phyloP scores from a whole-genome alignment of 2,329 filamentous ascomycete genomes.

The Calonectria hawksworthii region DNA sequence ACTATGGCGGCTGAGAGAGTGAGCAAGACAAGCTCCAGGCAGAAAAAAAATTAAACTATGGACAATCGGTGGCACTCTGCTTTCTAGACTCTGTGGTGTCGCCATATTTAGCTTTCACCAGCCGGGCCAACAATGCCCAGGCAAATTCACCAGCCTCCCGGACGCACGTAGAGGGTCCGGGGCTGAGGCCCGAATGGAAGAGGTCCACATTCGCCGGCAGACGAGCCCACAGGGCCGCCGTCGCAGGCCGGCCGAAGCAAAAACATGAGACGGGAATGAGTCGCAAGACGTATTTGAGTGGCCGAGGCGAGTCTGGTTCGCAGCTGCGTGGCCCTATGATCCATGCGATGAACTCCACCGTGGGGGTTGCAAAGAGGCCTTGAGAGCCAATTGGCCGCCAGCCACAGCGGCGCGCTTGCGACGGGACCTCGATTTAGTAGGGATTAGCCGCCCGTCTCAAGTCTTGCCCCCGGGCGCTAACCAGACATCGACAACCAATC shows the following conservation, averaged over 20 bases:
- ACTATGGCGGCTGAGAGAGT: neutral
- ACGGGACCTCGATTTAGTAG: conserved; percentile 27
- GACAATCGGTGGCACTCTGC: neutral
- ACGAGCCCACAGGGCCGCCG: conserved; percentile 32
- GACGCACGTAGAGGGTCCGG: neutral
- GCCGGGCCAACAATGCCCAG: neutral
- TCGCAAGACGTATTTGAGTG: conserved; percentile 7
- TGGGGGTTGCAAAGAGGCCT: conserved; percentile 4
- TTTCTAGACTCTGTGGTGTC: neutral
- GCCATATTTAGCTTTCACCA: neutral
- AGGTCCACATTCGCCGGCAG: conserved; percentile 5
- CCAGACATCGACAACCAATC: conserved; percentile 39
- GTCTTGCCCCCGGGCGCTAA: conserved; percentile 30
- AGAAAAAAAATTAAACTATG: neutral
- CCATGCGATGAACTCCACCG: conserved; percentile 15
- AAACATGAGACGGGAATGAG: conserved; percentile 20
- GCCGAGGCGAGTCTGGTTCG: conserved; percentile 12
- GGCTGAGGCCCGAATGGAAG: conserved; percentile 9
- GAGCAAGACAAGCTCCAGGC: neutral
- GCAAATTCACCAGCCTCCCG: neutral
- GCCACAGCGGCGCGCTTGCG: conserved; percentile 39
- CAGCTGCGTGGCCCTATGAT: neutral
- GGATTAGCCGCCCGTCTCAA: conserved; percentile 39
- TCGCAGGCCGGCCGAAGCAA: conserved; percentile 31
- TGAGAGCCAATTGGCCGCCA: conserved; percentile 38